Evolutionary conservation across 768 basidiomycete genomes (phyloP).

Genomic region (Lactifluus pinguis): DNA sequence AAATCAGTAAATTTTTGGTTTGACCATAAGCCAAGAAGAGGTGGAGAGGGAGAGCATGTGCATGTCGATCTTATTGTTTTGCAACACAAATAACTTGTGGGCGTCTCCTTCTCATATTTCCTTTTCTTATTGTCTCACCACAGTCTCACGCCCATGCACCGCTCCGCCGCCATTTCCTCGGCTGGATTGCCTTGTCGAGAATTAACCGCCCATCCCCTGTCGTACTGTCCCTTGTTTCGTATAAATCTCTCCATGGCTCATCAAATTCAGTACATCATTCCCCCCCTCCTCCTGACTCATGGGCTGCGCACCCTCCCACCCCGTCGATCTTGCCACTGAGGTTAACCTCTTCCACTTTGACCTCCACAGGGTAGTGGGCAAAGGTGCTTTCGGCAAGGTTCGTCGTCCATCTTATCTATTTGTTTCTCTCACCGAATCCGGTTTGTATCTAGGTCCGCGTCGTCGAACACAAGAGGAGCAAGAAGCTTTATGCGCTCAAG

Average conservation of each 20-base stretch:
- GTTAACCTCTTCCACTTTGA: conserved; percentile 94
- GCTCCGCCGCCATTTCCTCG: conserved; percentile 3
- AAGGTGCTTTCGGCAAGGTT: conserved; percentile 98
- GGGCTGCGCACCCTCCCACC: conserved; percentile 31
- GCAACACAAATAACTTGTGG: too few species aligned
- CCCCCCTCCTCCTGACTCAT: conserved; percentile 17
- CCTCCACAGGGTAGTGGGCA: conserved; percentile 89
- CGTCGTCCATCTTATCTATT: conserved; percentile 17
- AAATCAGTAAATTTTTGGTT: too few species aligned
- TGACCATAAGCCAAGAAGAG: too few species aligned
- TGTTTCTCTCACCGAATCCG: neutral
- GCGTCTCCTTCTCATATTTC: neutral
- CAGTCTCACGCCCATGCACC: conserved; percentile 4
- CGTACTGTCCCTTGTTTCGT: conserved; percentile 8
- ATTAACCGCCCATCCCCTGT: conserved; percentile 1
- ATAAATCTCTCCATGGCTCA: conserved; percentile 5
- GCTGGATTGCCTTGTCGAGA: conserved; percentile 8
- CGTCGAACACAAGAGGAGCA: conserved; percentile 46
- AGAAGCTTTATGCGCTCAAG: conserved; percentile 44
- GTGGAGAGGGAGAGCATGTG: too few species aligned
- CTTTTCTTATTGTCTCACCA: conserved; percentile 8
- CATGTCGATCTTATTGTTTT: conserved; percentile 7
- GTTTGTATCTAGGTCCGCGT: conserved; percentile 37
- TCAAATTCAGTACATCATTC: neutral
- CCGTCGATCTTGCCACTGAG: conserved; percentile 49